Conservation (phyloP, 2,329 filamentous ascomycete genomes). For the Monosporascus cannonballus region DNA sequence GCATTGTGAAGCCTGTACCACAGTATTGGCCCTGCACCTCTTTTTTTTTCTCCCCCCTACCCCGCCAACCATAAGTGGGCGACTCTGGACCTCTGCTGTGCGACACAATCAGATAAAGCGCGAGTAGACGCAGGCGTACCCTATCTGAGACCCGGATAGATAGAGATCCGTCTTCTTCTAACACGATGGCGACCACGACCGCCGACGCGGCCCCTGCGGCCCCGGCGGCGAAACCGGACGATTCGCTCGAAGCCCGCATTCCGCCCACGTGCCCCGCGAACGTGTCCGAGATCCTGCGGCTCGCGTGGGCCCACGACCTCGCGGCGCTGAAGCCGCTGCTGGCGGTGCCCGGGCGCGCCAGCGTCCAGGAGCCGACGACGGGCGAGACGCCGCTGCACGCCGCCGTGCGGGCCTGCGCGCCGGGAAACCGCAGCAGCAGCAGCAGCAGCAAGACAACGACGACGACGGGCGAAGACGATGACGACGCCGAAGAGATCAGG, state of each 20-base stretch:
- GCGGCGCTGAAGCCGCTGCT: slow-evolving; percentile 64
- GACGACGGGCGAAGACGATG: slow-evolving; percentile 15
- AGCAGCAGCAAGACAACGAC: background rate
- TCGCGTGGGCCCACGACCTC: slow-evolving; percentile 56
- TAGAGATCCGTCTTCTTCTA: background rate
- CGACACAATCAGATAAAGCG: no score
- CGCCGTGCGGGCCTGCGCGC: slow-evolving; percentile 71
- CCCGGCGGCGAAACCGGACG: slow-evolving; percentile 24
- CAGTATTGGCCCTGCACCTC: slow-evolving; percentile 32
- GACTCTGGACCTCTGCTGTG: no score
- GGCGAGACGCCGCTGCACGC: slow-evolving; percentile 86
- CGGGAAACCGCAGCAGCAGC: slow-evolving; percentile 17
- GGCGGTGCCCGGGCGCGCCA: slow-evolving; percentile 56
- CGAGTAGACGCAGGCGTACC: no score
- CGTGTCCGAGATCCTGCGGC: slow-evolving; percentile 44
- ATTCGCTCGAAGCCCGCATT: slow-evolving; percentile 48
- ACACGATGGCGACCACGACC: no score
- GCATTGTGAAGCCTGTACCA: slow-evolving; percentile 44
- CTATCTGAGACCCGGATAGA: no score
- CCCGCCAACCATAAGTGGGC: no score
- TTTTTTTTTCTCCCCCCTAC: no score
- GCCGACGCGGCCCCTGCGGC: background rate
- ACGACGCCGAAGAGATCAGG: slow-evolving; percentile 41
- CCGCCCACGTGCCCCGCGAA: slow-evolving; percentile 45
- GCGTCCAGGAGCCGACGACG: slow-evolving; percentile 76